These are phyloP conservation scores for Phytophthora citrophthora DNA, from an alignment of 352 stramenopile species.

Conservation along the genomic window DNA sequence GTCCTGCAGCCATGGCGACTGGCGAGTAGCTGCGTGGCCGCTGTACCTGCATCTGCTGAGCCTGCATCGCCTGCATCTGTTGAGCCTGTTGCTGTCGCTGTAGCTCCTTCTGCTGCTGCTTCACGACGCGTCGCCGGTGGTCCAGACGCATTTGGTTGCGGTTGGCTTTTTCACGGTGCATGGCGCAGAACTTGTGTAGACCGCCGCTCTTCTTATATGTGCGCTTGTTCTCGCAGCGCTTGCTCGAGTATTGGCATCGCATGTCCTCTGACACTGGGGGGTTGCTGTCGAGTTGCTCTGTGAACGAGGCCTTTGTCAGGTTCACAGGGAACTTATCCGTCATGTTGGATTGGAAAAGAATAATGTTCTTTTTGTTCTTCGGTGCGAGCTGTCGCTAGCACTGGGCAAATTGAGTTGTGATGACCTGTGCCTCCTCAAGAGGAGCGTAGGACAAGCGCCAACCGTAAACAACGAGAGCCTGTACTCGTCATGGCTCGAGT, in stretches of 20 bases:
- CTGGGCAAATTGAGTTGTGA: slow-evolving; percentile 41
- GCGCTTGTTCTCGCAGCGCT: slow-evolving; percentile 63
- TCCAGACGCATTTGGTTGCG: slow-evolving; percentile 78
- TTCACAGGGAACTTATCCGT: slow-evolving; percentile 27
- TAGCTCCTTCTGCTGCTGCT: slow-evolving; percentile 54
- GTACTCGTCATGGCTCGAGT: slow-evolving; percentile 10
- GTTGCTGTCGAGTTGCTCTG: slow-evolving; percentile 13
- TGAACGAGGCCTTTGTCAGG: slow-evolving; percentile 12
- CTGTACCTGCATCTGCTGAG: slow-evolving; percentile 36
- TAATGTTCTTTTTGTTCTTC: slow-evolving; percentile 16
- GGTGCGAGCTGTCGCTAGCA: slow-evolving; percentile 32
- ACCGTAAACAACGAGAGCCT: slow-evolving; percentile 28
- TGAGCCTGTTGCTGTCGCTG: slow-evolving; percentile 48
- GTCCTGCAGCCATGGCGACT: slow-evolving; percentile 35
- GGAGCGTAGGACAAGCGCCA: slow-evolving; percentile 32
- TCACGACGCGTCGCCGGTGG: slow-evolving; percentile 57
- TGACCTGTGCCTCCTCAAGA: slow-evolving; percentile 16
- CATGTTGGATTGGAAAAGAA: slow-evolving; percentile 14
- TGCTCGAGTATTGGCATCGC: slow-evolving; percentile 78
- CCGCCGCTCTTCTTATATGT: slow-evolving; percentile 70
- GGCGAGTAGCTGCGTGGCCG: slow-evolving; percentile 22
- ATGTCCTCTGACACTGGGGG: slow-evolving; percentile 39
- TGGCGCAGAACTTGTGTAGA: slow-evolving; percentile 78
- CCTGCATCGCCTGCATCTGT: slow-evolving; percentile 36
- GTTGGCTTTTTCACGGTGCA: slow-evolving; percentile 77